phyloP scores from a whole-genome alignment of 176 grass and related monocot genomes.

The Triticum timopheevii region DNA sequence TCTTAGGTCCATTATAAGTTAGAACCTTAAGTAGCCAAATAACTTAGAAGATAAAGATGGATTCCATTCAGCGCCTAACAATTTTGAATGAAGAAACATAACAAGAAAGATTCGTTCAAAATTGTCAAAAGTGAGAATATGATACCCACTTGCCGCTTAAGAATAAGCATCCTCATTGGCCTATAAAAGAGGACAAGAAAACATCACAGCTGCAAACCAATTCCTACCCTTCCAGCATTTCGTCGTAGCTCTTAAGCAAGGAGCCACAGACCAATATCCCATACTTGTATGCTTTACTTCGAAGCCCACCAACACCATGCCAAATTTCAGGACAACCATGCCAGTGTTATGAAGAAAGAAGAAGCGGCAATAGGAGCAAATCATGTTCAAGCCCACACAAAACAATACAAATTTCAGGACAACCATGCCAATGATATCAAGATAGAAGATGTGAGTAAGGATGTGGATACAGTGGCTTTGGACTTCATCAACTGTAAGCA shows the following conservation, averaged over 20 bases:
- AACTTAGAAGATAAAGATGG: too few species aligned
- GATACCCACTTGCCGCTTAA: constrained; percentile 32
- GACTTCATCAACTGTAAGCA: constrained; percentile 65
- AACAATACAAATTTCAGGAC: constrained; percentile 37
- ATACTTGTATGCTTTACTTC: background rate
- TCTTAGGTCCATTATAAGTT: background rate
- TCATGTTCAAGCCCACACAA: constrained; percentile 10
- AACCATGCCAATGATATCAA: constrained; percentile 24
- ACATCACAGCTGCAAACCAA: constrained; percentile 12
- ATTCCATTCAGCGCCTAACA: constrained; percentile 6
- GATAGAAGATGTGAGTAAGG: constrained; percentile 35
- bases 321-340: constrained; percentile 40
- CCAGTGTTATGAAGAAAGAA: constrained; percentile 29
- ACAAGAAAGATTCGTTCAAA: background rate
- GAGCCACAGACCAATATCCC: constrained; percentile 32
- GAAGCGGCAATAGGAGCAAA: background rate
- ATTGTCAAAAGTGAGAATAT: constrained; percentile 32
- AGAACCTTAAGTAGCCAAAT: too few species aligned
- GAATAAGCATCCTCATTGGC: constrained; percentile 9
- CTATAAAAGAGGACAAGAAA: constrained; percentile 49
- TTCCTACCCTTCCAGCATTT: background rate
- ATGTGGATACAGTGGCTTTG: constrained; percentile 53
- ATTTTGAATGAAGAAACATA: constrained; percentile 31
- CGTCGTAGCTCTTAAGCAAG: background rate
- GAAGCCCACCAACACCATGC: constrained; percentile 27